Evolutionary conservation across 176 grass and related monocot genomes (phyloP).

Genomic region (Luzula sylvatica): DNA sequence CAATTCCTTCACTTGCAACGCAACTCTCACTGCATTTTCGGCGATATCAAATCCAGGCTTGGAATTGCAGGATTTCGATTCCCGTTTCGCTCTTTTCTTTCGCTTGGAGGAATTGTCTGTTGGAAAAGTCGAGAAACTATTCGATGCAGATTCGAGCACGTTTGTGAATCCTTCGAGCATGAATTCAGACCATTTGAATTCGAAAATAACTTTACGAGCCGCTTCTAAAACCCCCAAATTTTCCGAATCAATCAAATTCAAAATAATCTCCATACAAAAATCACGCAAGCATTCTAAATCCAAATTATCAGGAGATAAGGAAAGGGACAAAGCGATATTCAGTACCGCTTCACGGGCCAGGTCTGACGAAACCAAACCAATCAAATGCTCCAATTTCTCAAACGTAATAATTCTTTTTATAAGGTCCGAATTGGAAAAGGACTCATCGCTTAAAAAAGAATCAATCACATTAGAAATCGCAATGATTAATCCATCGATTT

Average conservation of each 20-base stretch:
- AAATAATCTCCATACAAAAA: constrained; percentile 54
- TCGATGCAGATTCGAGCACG: constrained; percentile 47
- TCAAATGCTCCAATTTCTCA: constrained; percentile 45
- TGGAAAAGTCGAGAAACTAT: constrained; percentile 20
- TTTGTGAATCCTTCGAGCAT: constrained; percentile 67
- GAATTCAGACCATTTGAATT: constrained; percentile 47
- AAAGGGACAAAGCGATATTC: constrained; percentile 36
- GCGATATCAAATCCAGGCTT: constrained; percentile 33
- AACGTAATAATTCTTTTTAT: constrained; percentile 52
- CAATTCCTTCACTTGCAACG: constrained; percentile 80
- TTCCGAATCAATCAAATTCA: constrained; percentile 46
- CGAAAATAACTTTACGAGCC: constrained; percentile 58
- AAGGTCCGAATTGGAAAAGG: constrained; percentile 27
- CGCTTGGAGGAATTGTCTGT: constrained; percentile 34
- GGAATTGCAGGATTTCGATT: constrained; percentile 26
- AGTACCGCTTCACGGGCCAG: constrained; percentile 55
- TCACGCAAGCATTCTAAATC: constrained; percentile 36
- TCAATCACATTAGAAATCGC: constrained; percentile 63
- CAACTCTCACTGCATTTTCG: constrained; percentile 36
- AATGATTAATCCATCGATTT: constrained; percentile 66
- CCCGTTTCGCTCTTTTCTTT: constrained; percentile 47
- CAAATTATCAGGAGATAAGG: constrained; percentile 31
- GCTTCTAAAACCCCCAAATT: constrained; percentile 33
- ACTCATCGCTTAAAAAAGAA: constrained; percentile 36
- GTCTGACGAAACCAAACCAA: constrained; percentile 53